Percentiles rank a stretch among this genome's conserved stretches.
Conservation (phyloP, 257 asterid genomes). For the Verbena officinalis region DNA sequence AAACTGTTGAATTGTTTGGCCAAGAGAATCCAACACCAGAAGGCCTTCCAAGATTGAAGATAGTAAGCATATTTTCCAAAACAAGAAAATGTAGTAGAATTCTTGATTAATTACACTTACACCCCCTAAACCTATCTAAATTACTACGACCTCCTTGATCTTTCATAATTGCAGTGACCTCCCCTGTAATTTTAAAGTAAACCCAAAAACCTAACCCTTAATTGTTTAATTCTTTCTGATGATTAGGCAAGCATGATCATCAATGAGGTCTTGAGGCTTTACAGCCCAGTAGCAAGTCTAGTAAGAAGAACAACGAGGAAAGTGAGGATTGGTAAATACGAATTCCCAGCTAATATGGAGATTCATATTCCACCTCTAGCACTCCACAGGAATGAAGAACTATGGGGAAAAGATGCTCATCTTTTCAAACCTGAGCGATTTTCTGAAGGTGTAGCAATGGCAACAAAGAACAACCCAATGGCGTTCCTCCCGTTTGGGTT, state of each 20-base stretch:
- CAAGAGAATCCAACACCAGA: conserved; percentile 39
- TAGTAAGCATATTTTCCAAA: conserved; percentile 22
- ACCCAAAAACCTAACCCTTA: too few relatives aligned
- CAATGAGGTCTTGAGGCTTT: conserved; percentile 45
- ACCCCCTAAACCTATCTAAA: too few relatives aligned
- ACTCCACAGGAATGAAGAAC: conserved; percentile 33
- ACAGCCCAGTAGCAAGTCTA: conserved; percentile 38
- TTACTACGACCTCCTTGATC: background rate
- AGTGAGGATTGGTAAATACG: conserved; percentile 34
- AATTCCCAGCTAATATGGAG: conserved; percentile 40
- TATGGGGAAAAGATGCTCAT: conserved; percentile 50
- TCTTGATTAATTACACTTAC: too few relatives aligned
- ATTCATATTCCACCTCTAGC: conserved; percentile 37
- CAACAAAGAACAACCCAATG: conserved; percentile 47
- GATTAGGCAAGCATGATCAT: conserved; percentile 45
- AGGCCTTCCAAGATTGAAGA: conserved; percentile 41
- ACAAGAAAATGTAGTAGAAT: too few relatives aligned
- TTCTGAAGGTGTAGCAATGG: conserved; percentile 40
- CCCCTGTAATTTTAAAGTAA: background rate
- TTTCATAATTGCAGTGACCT: background rate
- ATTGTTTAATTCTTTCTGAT: background rate
- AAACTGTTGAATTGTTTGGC: conserved; percentile 39
- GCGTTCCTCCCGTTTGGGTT: conserved; percentile 49
- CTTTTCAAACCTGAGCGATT: conserved; percentile 50
- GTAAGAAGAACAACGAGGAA: conserved; percentile 30